Evolutionary conservation across 768 basidiomycete genomes (phyloP).

Genomic region (Lactifluus volemus): DNA sequence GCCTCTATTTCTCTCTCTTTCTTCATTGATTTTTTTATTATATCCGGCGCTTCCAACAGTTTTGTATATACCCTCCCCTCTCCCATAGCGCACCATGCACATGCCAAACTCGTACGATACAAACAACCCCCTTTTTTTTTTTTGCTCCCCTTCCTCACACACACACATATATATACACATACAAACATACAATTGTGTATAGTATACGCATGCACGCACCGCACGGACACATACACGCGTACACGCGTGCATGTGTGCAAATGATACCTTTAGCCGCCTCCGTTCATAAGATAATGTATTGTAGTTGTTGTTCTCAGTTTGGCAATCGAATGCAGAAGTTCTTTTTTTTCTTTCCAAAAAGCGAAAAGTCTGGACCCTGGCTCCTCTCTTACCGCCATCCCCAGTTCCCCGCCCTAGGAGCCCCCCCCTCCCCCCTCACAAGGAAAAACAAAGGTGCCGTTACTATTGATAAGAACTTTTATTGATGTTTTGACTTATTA

Average conservation of each 20-base stretch:
- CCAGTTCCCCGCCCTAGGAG: neutral
- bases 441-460: too few relatives aligned
- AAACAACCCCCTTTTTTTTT: neutral
- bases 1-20: neutral
- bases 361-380: neutral
- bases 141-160: neutral
- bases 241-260: neutral
- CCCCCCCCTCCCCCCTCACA: neutral
- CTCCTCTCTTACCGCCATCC: too few relatives aligned
- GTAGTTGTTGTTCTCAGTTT: neutral
- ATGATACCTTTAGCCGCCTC: neutral
- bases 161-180: neutral
- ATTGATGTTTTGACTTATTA: too few relatives aligned
- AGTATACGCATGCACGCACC: neutral
- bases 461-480: too few relatives aligned
- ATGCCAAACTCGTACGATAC: neutral
- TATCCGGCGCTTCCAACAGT: neutral
- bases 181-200: neutral
- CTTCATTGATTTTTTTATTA: neutral
- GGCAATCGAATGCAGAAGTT: neutral
- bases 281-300: neutral
- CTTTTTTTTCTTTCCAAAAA: neutral
- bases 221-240: neutral
- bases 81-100: neutral
- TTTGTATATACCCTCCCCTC: neutral